Percentiles rank a stretch among this genome's conserved stretches.
phyloP scores from a whole-genome alignment of 441 rosid genomes.

The Brassica hybrid region DNA sequence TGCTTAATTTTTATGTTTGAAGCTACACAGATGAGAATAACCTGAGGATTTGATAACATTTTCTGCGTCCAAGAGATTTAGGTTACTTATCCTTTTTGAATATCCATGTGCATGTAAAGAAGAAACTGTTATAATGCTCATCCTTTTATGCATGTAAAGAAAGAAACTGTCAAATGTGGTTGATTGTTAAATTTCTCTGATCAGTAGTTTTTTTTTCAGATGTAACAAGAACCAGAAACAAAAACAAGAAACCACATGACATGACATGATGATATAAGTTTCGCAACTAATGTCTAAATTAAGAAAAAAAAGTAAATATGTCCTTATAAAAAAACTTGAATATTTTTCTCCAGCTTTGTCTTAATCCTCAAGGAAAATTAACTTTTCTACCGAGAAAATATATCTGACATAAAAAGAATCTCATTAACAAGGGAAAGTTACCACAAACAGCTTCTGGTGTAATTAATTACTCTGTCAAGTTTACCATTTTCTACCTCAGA shows the following conservation, averaged over 20 bases:
- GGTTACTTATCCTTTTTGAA: not conserved
- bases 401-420: conserved; percentile 18
- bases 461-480: conserved; percentile 30
- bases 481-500: conserved; percentile 1
- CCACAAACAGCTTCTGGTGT: conserved; percentile 35
- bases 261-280: conserved; percentile 19
- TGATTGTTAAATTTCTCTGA: conserved; percentile 26
- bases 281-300: no score
- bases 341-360: conserved; percentile 24
- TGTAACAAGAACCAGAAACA: conserved; percentile 33
- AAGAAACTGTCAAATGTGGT: conserved; percentile 34
- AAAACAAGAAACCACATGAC: conserved; percentile 34
- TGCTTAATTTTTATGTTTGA: conserved; percentile 25
- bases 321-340: not conserved
- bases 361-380: conserved; percentile 15
- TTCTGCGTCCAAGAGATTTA: conserved; percentile 13
- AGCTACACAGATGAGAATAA: conserved; percentile 78
- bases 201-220: conserved; percentile 22
- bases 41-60: conserved; percentile 62
- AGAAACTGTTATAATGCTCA: not conserved
- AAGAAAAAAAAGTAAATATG: no score
- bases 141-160: conserved; percentile 13
- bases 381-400: not conserved
- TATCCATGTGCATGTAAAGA: conserved; percentile 13
- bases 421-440: conserved; percentile 31